These are phyloP conservation scores for Irpex sp. DNA, from an alignment of 1,284 basidiomycete genomes.

Conservation along the genomic window DNA sequence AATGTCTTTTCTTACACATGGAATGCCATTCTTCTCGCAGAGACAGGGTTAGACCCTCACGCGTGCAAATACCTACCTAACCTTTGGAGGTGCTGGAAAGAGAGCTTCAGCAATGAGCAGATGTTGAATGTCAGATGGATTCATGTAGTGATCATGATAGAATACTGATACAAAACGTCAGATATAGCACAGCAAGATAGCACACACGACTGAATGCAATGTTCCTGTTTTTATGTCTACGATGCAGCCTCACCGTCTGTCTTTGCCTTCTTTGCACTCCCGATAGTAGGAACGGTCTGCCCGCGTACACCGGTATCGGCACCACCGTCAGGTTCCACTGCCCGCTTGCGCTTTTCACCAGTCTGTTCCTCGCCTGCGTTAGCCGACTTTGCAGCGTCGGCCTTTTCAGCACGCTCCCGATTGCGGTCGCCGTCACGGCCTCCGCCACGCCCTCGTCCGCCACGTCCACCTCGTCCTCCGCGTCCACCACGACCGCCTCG, in stretches of 20 bases:
- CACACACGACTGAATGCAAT: neutral
- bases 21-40: too few species aligned
- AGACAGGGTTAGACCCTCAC: too few species aligned
- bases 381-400: constrained; percentile 8
- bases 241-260: constrained; percentile 35
- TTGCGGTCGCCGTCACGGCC: constrained; percentile 25
- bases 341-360: constrained; percentile 73
- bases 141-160: neutral
- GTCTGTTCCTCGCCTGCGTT: constrained; percentile 31
- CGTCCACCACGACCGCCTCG: constrained; percentile 42
- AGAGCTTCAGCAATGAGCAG: too few species aligned
- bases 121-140: neutral
- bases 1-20: too few species aligned
- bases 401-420: constrained; percentile 23
- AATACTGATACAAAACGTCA: neutral
- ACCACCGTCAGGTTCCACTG: constrained; percentile 72
- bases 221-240: neutral
- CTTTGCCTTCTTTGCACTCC: constrained; percentile 58
- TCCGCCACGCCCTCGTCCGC: constrained; percentile 31
- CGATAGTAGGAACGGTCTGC: constrained; percentile 52
- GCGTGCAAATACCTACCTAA: too few species aligned
- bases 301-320: constrained; percentile 62
- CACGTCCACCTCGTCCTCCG: constrained; percentile 41
- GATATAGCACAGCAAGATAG: neutral
- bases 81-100: too few species aligned